Evolutionary conservation across 495 filamentous ascomycete genomes (phyloP).

Genomic region (Amphirosellinia nigrospora): DNA sequence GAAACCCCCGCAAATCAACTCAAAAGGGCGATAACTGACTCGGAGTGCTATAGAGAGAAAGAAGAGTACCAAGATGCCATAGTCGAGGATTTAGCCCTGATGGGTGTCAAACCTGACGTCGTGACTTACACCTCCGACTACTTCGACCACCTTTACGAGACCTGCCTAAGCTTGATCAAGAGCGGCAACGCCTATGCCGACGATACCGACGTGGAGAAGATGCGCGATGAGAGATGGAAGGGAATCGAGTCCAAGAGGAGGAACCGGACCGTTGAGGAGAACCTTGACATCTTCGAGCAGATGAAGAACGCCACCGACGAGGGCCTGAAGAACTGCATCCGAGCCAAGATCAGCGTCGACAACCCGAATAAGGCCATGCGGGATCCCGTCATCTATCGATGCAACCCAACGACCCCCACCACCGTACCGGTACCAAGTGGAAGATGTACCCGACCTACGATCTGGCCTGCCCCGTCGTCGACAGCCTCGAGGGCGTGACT

Average conservation of each 20-base stretch:
- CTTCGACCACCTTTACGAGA: conserved; percentile 85
- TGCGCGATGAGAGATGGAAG: conserved; percentile 78
- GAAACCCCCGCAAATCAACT: too few species aligned
- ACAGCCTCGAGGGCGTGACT: conserved; percentile 89
- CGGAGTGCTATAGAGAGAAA: too few species aligned
- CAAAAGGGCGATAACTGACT: too few species aligned
- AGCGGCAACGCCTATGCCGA: conserved; percentile 87
- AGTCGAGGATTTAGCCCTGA: conserved; percentile 79
- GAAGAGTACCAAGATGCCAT: conserved; percentile 91
- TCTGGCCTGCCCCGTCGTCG: conserved; percentile 90
- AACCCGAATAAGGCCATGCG: conserved; percentile 86
- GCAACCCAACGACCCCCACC: conserved; percentile 76
- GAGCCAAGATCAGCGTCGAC: conserved; percentile 85
- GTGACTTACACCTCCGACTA: conserved; percentile 86
- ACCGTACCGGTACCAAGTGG: conserved; percentile 88
- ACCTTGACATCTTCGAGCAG: conserved; percentile 77
- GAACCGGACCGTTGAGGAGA: conserved; percentile 80
- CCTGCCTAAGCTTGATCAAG: conserved; percentile 79
- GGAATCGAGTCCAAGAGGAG: conserved; percentile 77
- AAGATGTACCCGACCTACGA: conserved; percentile 98
- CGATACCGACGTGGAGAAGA: conserved; percentile 85
- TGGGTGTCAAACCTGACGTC: conserved; percentile 85
- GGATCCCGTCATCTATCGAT: conserved; percentile 95
- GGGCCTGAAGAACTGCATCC: conserved; percentile 81
- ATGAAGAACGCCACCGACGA: conserved; percentile 84